A percentile compares a stretch with the other conserved stretches of the same genome.
phyloP scores from a whole-genome alignment of 202 grass and related monocot species.

The Dendrocalamus latiflorus region DNA sequence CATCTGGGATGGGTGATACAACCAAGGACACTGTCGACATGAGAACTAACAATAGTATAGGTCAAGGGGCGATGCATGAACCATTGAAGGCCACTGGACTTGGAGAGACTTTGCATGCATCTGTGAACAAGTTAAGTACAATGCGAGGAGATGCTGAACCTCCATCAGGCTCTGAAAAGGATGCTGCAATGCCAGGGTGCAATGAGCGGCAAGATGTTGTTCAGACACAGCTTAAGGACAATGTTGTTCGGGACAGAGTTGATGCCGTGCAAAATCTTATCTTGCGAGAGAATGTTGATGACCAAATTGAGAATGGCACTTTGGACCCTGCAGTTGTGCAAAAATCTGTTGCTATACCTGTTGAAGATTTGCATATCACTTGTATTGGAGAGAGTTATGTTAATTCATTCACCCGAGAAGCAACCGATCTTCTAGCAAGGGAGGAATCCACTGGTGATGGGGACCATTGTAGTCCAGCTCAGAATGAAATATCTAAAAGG shows the following conservation, averaged over 20 bases:
- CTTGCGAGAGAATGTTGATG: background rate
- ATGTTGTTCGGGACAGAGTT: background rate
- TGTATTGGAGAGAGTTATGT: background rate
- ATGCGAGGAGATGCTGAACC: background rate
- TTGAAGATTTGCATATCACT: background rate
- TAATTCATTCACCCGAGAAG: constrained; percentile 8
- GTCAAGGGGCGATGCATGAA: no score
- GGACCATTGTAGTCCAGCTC: background rate
- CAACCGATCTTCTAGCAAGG: background rate
- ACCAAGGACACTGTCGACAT: no score
- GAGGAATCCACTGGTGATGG: background rate
- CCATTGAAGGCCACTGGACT: no score
- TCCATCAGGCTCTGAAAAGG: constrained; percentile 17
- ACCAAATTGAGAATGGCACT: background rate
- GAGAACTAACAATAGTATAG: no score
- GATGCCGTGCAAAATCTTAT: background rate
- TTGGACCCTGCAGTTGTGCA: background rate
- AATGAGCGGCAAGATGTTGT: background rate
- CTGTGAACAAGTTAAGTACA: no score
- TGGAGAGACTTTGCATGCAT: no score
- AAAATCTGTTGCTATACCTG: background rate
- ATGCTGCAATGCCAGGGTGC: background rate
- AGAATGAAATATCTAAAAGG: constrained; percentile 3
- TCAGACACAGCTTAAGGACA: background rate
- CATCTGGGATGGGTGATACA: no score